Evolutionary conservation across 805 yeast genomes (phyloP).

Genomic region (Zygotorulaspora danielsina): DNA sequence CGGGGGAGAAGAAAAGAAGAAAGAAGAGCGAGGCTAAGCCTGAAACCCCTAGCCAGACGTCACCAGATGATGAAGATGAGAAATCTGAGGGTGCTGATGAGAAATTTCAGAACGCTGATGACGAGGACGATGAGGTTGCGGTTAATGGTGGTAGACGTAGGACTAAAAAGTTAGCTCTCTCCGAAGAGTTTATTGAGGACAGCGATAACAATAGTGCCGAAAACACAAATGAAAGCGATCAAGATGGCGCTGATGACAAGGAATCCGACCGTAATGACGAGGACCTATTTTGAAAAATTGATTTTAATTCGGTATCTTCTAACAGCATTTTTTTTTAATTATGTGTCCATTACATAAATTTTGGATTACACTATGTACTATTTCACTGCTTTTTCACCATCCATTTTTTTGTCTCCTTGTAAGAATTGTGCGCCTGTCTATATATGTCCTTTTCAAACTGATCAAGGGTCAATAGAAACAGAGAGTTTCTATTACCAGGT

Average conservation of each 20-base stretch:
- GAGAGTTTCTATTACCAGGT: slow-evolving; percentile 29
- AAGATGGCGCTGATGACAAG: slow-evolving; percentile 29
- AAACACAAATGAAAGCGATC: slow-evolving; percentile 15
- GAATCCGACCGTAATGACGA: slow-evolving; percentile 15
- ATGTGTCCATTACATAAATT: too few species aligned
- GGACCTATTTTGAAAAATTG: slow-evolving; percentile 17
- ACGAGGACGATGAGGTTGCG: slow-evolving; percentile 27
- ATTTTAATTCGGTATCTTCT: not conserved
- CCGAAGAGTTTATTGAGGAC: slow-evolving; percentile 41
- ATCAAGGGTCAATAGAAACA: slow-evolving; percentile 63
- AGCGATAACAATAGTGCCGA: slow-evolving; percentile 35
- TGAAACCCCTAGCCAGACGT: slow-evolving; percentile 15
- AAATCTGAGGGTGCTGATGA: not conserved
- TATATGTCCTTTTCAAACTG: slow-evolving; percentile 66
- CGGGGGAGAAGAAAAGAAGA: slow-evolving; percentile 22
- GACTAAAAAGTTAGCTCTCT: slow-evolving; percentile 31
- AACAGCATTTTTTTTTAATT: too few species aligned
- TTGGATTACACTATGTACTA: too few species aligned
- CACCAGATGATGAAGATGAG: slow-evolving; percentile 16
- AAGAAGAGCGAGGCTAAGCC: slow-evolving; percentile 21
- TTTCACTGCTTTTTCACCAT: slow-evolving; percentile 14
- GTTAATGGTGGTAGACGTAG: slow-evolving; percentile 21
- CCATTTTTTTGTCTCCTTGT: slow-evolving; percentile 45
- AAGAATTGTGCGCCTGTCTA: slow-evolving; percentile 49
- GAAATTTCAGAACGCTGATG: slow-evolving; percentile 24